Percentiles rank a stretch among this genome's conserved stretches.
Conservation (phyloP, 495 filamentous ascomycete genomes). For the Tuber microsphaerosporum region DNA sequence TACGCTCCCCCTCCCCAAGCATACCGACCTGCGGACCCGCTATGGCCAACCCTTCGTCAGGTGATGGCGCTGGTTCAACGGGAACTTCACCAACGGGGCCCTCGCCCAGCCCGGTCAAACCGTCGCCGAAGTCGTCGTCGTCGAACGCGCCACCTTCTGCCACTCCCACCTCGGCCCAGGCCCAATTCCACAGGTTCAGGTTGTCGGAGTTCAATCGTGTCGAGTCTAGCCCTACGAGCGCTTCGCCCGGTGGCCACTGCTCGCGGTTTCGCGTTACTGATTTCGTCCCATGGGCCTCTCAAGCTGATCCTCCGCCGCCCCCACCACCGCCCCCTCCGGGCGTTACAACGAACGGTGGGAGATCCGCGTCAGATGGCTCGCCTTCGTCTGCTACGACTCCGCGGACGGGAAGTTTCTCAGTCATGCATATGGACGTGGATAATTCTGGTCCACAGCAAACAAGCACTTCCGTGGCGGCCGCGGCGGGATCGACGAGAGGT, state of each 20-base stretch:
- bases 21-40: conserved; percentile 9
- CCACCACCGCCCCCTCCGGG: conserved; percentile 16
- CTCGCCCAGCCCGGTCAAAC: conserved; percentile 13
- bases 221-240: conserved; percentile 21
- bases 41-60: conserved; percentile 30
- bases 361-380: conserved; percentile 11
- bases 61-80: conserved; percentile 21
- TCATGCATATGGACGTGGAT: conserved; percentile 41
- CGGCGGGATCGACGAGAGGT: conserved; percentile 34
- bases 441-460: conserved; percentile 35
- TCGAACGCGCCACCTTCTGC: conserved; percentile 13
- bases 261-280: conserved; percentile 41
- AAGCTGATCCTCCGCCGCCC: conserved; percentile 22
- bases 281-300: conserved; percentile 38
- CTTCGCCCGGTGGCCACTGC: conserved; percentile 38
- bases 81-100: conserved; percentile 15
- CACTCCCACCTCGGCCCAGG: conserved; percentile 16
- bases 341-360: conserved; percentile 19
- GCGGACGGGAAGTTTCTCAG: conserved; percentile 33
- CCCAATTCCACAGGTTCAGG: conserved; percentile 40
- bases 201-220: conserved; percentile 35
- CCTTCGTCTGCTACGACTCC: conserved; percentile 2
- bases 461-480: conserved; percentile 33
- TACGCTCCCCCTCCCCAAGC: conserved; percentile 3
- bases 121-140: conserved; percentile 8